Base-by-base conservation (phyloP, 495 filamentous ascomycete genomes). In the Penicillium roqueforti region DNA sequence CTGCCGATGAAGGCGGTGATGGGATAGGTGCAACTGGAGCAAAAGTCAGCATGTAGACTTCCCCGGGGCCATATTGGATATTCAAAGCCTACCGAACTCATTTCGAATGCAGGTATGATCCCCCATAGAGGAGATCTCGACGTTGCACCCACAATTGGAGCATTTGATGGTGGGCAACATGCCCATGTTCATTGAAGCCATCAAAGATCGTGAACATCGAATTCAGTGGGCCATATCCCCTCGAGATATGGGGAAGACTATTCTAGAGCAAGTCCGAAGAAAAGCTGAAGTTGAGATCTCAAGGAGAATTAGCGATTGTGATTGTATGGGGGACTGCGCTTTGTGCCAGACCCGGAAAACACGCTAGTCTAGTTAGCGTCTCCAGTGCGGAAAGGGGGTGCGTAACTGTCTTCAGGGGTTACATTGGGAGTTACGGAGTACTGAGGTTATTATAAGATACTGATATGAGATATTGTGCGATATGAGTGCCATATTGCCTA, bases 131-230 rank as follows among this genome's bases (percentile, higher is more conserved):
- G 87, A 85, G 59, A 98, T 97, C 64, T 92, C 88, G 55, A 97
- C 90, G 66, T 93, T 83, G 31, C 75, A 72, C 42, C 84, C 84
- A 66, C 93, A 98, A 68, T 79, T 87, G 45, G 95, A 97, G 76
- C 93, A 98, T 83, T 96, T 97, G 70, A 98, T 91, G 18, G 84
- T 84, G 62, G 92, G 91, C 76, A 98, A 78, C 46, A 92, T 84
- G 74, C 81, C 84, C 74, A 61, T 57, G 46, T 68, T 56, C 57
- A 66, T 65, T 18, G 56, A 53, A 26, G 66, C 60, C 53, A 63
- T 68, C 29, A 48, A 8, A 19, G n/a, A 7, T 31, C 8, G 16
- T 22, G n/a, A 19, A 45, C 56, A 57, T 61, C 38, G 39, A 60
- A 40, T 42, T 48, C 45, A 60, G 44, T 47, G 57, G 55, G 42